Conservation (phyloP, 1,284 basidiomycete species). For the Vanrija sp. region DNA sequence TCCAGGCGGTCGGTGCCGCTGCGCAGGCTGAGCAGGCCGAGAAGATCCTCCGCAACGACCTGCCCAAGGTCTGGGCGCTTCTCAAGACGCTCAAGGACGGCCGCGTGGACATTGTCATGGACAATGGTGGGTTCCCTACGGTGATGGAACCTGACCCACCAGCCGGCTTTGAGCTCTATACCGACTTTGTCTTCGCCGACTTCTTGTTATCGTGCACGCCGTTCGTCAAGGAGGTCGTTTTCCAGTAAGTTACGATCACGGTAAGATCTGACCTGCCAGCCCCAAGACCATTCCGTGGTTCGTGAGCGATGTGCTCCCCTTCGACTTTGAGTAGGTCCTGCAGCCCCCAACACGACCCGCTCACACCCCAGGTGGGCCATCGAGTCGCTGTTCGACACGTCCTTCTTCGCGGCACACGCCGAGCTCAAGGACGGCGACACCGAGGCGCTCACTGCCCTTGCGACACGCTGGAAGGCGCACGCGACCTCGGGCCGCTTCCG, state of each 20-base stretch:
- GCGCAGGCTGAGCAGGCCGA: constrained; percentile 68
- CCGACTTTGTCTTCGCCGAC: constrained; percentile 91
- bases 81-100: constrained; percentile 58
- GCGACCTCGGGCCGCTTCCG: constrained; percentile 66
- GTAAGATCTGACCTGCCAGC: constrained; percentile 47
- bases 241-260: constrained; percentile 63
- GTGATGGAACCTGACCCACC: background rate
- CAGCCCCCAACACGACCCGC: too few relatives aligned
- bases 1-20: constrained; percentile 76
- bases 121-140: constrained; percentile 64
- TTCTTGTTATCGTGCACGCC: constrained; percentile 85
- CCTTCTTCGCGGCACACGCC: constrained; percentile 61
- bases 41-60: constrained; percentile 81
- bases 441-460: constrained; percentile 57
- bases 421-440: constrained; percentile 30
- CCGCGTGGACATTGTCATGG: constrained; percentile 82
- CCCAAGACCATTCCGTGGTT: constrained; percentile 84
- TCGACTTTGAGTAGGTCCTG: constrained; percentile 63
- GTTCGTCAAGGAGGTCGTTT: constrained; percentile 71
- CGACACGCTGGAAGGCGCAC: constrained; percentile 68
- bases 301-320: constrained; percentile 81
- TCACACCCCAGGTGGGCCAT: constrained; percentile 46
- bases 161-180: constrained; percentile 95
- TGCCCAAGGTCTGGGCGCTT: constrained; percentile 70
- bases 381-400: constrained; percentile 51